Conservation (phyloP, 805 yeast genomes). For the Ogataea paraovalis region DNA sequence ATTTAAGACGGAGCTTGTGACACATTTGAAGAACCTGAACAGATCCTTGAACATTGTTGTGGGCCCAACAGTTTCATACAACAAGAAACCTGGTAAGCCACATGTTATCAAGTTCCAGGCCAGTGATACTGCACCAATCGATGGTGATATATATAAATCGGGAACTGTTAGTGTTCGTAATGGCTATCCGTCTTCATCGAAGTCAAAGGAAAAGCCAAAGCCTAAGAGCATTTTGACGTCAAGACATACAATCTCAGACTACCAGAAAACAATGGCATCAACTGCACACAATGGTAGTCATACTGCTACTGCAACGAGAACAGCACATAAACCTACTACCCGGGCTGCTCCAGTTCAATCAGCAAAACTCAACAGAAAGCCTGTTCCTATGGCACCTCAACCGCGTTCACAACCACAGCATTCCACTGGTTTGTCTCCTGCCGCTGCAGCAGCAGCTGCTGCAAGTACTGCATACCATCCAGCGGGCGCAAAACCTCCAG, state of each 20-base stretch:
- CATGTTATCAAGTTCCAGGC: constrained; percentile 69
- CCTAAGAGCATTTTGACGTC: constrained; percentile 33
- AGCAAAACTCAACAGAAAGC: constrained; percentile 22
- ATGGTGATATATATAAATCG: constrained; percentile 80
- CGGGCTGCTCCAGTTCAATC: constrained; percentile 21
- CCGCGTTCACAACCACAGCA: constrained; percentile 10
- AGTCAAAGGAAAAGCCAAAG: constrained; percentile 73
- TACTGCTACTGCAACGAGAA: constrained; percentile 14
- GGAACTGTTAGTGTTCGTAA: constrained; percentile 76
- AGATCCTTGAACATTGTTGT: constrained; percentile 57
- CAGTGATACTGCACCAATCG: constrained; percentile 58
- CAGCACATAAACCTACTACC: constrained; percentile 13
- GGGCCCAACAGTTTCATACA: constrained; percentile 72
- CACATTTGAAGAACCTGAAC: constrained; percentile 64
- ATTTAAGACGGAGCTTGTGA: constrained; percentile 85
- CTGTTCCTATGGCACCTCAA: constrained; percentile 13
- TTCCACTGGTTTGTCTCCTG: constrained; percentile 8
- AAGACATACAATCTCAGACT: constrained; percentile 24
- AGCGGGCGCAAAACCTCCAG: constrained; percentile 24
- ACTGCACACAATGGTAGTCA: constrained; percentile 5
- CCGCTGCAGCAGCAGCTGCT: constrained; percentile 27
- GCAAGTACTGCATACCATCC: constrained; percentile 40
- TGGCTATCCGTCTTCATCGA: constrained; percentile 72
- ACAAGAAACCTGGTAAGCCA: constrained; percentile 82
- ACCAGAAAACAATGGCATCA: constrained; percentile 19